Conservation (phyloP, 176 grass and related monocot species). For the Panicum miliaceum region DNA sequence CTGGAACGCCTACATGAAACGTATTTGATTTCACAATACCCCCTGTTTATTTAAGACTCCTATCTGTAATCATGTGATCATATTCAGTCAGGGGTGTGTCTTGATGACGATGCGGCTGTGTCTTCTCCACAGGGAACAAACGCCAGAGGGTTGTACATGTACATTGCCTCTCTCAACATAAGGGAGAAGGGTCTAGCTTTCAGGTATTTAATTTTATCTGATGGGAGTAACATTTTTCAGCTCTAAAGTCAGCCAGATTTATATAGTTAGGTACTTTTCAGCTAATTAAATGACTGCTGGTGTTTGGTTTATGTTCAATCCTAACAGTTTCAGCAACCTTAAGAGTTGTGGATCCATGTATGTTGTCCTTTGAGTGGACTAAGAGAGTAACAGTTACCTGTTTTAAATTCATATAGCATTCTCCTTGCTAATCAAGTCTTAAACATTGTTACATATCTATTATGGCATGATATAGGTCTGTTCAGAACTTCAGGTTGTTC, state of each 20-base stretch:
- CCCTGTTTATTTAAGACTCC: neutral
- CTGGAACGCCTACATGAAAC: conserved; percentile 1
- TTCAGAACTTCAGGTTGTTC: neutral
- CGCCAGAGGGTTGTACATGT: conserved; percentile 36
- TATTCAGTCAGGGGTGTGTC: conserved; percentile 7
- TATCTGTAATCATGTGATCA: neutral
- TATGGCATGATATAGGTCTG: conserved; percentile 1
- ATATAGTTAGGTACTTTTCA: neutral
- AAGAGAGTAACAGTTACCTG: neutral
- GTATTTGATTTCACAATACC: neutral
- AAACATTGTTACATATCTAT: neutral
- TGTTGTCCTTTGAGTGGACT: neutral
- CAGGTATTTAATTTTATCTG: conserved; percentile 47
- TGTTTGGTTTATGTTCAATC: neutral
- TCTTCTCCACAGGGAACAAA: conserved; percentile 39
- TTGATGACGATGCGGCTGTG: neutral
- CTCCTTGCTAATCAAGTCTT: neutral
- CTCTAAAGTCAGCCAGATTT: neutral
- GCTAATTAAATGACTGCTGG: conserved; percentile 1
- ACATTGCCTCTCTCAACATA: conserved; percentile 35
- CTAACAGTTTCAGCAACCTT: neutral
- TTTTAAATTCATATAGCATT: neutral
- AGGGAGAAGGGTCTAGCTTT: conserved; percentile 44
- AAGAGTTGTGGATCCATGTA: neutral
- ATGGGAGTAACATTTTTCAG: conserved; percentile 4